These are phyloP conservation scores for Trichoderma sp. DNA, from an alignment of 2,329 filamentous ascomycete species.

Conservation along the genomic window DNA sequence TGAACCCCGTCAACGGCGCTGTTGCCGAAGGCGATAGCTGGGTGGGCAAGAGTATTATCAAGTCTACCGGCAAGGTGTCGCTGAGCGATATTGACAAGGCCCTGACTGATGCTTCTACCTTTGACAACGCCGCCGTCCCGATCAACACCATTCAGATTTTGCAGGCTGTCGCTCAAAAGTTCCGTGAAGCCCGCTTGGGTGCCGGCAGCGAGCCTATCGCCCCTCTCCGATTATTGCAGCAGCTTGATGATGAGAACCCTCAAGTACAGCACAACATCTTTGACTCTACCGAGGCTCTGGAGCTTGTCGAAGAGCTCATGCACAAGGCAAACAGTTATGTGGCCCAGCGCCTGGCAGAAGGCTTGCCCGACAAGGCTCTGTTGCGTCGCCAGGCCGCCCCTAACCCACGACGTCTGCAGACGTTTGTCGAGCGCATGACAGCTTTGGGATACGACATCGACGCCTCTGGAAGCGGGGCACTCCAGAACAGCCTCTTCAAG, in stretches of 20 bases:
- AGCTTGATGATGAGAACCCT: slow-evolving; percentile 96
- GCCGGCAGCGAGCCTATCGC: slow-evolving; percentile 76
- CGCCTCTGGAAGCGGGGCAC: slow-evolving; percentile 78
- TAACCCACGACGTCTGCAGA: slow-evolving; percentile 82
- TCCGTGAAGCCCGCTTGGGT: slow-evolving; percentile 82
- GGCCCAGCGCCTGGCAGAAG: slow-evolving; percentile 75
- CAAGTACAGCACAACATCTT: slow-evolving; percentile 97
- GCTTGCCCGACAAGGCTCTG: slow-evolving; percentile 86
- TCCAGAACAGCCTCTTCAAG: slow-evolving; percentile 94
- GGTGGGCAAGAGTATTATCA: slow-evolving; percentile 91
- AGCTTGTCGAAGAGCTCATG: slow-evolving; percentile 91
- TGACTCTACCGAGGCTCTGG: slow-evolving; percentile 81
- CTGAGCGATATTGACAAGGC: slow-evolving; percentile 84
- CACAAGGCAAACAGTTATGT: slow-evolving; percentile 90
- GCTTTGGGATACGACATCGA: slow-evolving; percentile 89
- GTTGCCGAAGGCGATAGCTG: slow-evolving; percentile 84
- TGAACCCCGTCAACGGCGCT: slow-evolving; percentile 74
- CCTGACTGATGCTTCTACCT: slow-evolving; percentile 60
- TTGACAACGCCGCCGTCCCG: slow-evolving; percentile 62
- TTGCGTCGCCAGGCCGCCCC: slow-evolving; percentile 82
- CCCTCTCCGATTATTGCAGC: slow-evolving; percentile 82
- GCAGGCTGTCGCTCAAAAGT: slow-evolving; percentile 79
- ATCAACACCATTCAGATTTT: slow-evolving; percentile 78
- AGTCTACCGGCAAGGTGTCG: slow-evolving; percentile 80
- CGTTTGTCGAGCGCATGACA: slow-evolving; percentile 89